These are phyloP conservation scores for Pyronema domesticum DNA, from an alignment of 495 filamentous ascomycete genomes.

Conservation along the genomic window DNA sequence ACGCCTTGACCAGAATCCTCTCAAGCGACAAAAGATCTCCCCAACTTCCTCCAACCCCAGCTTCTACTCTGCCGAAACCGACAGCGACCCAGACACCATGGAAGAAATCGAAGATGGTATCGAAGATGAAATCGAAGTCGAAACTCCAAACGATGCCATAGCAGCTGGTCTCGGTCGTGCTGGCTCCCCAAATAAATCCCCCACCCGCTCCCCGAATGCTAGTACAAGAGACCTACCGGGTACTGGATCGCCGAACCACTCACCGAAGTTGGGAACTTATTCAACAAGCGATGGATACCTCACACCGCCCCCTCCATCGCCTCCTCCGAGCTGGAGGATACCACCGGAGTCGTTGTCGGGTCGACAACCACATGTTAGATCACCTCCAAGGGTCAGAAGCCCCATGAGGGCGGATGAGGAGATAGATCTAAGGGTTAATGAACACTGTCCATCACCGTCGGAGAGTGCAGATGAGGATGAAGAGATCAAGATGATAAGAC, in stretches of 20 bases:
- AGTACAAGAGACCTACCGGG: constrained; percentile 8
- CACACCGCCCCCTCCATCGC: constrained; percentile 9
- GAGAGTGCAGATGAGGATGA: not conserved
- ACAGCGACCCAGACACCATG: constrained; percentile 1
- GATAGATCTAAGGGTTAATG: constrained; percentile 18
- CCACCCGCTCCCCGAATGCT: constrained; percentile 12
- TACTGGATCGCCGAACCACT: constrained; percentile 9
- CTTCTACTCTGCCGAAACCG: not conserved
- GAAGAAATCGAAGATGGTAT: constrained; percentile 2
- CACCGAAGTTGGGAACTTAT: constrained; percentile 10
- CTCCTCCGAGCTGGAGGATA: constrained; percentile 22
- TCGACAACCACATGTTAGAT: constrained; percentile 17
- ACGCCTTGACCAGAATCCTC: not conserved
- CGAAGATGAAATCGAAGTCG: constrained; percentile 5
- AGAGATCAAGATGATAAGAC: not conserved
- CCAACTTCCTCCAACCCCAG: not conserved
- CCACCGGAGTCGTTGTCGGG: constrained; percentile 19
- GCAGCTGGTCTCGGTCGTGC: constrained; percentile 18
- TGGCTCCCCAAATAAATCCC: constrained; percentile 19
- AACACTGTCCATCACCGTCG: not conserved
- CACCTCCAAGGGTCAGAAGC: constrained; percentile 21
- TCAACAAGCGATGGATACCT: not conserved
- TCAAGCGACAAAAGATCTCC: constrained; percentile 17
- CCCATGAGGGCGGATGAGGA: constrained; percentile 16
- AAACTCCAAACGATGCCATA: no score